Conservation (phyloP, 345 rosid species). For the Pugionium dolabratum region DNA sequence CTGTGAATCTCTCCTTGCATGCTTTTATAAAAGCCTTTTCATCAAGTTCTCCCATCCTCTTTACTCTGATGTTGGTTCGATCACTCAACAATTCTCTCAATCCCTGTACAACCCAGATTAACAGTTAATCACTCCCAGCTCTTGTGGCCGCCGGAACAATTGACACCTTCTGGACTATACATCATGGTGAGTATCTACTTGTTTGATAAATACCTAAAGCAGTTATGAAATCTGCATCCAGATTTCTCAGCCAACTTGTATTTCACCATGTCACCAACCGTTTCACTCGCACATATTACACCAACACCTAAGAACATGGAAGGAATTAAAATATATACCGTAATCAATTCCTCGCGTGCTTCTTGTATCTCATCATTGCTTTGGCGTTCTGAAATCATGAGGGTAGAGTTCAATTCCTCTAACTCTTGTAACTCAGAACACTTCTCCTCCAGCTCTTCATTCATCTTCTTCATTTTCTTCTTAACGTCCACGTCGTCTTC, state of each 20-base stretch:
- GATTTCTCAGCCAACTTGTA: neutral
- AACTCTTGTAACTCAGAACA: slow-evolving; percentile 45
- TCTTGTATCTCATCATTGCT: slow-evolving; percentile 47
- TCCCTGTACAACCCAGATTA: slow-evolving; percentile 43
- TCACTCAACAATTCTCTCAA: slow-evolving; percentile 45
- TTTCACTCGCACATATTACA: slow-evolving; percentile 14
- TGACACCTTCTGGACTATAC: slow-evolving; percentile 9
- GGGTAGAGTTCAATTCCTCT: slow-evolving; percentile 24
- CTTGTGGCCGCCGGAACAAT: slow-evolving; percentile 1
- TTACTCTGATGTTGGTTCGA: slow-evolving; percentile 53
- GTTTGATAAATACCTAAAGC: slow-evolving; percentile 3
- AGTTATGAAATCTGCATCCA: neutral
- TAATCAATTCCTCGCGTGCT: slow-evolving; percentile 39
- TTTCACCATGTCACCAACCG: slow-evolving; percentile 8
- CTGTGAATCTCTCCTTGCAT: slow-evolving; percentile 53
- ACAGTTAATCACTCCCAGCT: slow-evolving; percentile 7
- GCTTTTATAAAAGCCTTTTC: slow-evolving; percentile 52
- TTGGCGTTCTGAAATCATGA: slow-evolving; percentile 44
- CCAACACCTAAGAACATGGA: slow-evolving; percentile 10
- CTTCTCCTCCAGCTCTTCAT: slow-evolving; percentile 57
- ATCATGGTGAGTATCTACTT: slow-evolving; percentile 10
- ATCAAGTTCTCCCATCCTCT: slow-evolving; percentile 85
- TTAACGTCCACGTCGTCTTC: slow-evolving; percentile 65
- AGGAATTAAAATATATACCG: slow-evolving; percentile 34
- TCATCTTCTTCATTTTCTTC: slow-evolving; percentile 69